These are phyloP conservation scores for Dunaliella primolecta DNA, from an alignment of 139 green algal genomes.

Conservation along the genomic window DNA sequence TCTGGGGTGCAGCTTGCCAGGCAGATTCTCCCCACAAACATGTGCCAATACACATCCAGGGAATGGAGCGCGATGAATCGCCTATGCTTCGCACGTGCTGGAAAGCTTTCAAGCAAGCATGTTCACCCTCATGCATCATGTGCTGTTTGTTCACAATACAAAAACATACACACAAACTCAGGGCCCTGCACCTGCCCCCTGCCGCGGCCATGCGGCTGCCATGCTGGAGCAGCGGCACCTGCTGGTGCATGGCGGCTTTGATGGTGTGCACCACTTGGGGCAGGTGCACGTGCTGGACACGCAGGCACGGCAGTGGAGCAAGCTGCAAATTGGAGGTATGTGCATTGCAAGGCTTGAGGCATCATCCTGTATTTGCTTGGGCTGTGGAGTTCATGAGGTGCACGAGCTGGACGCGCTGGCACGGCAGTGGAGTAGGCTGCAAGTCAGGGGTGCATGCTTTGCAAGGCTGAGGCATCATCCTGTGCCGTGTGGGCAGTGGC, in stretches of 20 bases:
- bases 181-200: not conserved
- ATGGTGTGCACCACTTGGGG: constrained; percentile 22
- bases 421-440: constrained; percentile 29
- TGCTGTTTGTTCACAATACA: too few relatives aligned
- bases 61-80: too few relatives aligned
- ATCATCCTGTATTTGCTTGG: too few relatives aligned
- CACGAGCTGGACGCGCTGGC: constrained; percentile 39
- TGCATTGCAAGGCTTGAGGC: too few relatives aligned
- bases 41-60: too few relatives aligned
- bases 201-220: constrained; percentile 30
- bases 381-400: too few relatives aligned
- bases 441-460: constrained; percentile 18
- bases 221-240: constrained; percentile 44
- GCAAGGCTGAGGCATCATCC: too few relatives aligned
- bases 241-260: constrained; percentile 51
- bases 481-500: not conserved
- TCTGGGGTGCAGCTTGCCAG: too few relatives aligned
- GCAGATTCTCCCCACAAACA: too few relatives aligned
- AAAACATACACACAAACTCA: not conserved
- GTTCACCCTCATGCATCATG: too few relatives aligned
- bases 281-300: constrained; percentile 44
- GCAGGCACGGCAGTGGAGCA: constrained; percentile 23
- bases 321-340: constrained; percentile 26
- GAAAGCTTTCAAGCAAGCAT: too few relatives aligned
- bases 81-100: too few relatives aligned